phyloP scores from a whole-genome alignment of 306 rosid species.

The Prunus padus region DNA sequence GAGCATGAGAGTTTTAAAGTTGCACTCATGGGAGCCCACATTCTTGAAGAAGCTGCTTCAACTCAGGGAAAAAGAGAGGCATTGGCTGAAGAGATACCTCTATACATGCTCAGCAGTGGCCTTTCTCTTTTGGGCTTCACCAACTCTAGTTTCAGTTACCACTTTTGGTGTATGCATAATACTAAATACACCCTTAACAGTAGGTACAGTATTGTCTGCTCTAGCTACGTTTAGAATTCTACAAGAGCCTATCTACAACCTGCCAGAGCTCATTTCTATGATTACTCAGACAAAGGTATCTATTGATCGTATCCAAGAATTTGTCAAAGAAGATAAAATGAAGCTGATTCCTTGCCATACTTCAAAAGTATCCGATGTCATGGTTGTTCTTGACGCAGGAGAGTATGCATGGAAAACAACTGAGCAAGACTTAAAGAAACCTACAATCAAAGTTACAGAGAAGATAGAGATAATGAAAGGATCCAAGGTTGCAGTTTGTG shows the following conservation, averaged over 20 bases:
- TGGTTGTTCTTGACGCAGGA: constrained; percentile 56
- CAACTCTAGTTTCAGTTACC: constrained; percentile 79
- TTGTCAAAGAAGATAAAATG: constrained; percentile 60
- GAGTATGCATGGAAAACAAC: constrained; percentile 74
- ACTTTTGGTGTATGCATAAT: constrained; percentile 76
- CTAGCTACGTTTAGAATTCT: constrained; percentile 82
- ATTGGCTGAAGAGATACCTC: constrained; percentile 76
- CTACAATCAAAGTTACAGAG: constrained; percentile 50
- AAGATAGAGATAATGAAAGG: constrained; percentile 57
- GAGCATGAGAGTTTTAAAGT: constrained; percentile 75
- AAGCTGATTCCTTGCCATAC: constrained; percentile 31
- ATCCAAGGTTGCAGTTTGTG: constrained; percentile 83
- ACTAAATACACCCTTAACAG: constrained; percentile 57
- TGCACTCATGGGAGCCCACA: constrained; percentile 84
- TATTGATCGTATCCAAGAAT: constrained; percentile 61
- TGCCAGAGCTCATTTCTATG: constrained; percentile 96
- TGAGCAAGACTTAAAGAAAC: constrained; percentile 45
- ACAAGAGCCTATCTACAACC: constrained; percentile 90
- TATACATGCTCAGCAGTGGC: constrained; percentile 75
- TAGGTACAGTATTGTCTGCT: constrained; percentile 81
- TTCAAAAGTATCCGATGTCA: constrained; percentile 35
- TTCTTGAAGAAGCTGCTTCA: constrained; percentile 63
- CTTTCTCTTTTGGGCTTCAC: constrained; percentile 90
- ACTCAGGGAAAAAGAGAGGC: constrained; percentile 65
- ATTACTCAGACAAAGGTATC: constrained; percentile 88